Conservation (phyloP, 2,329 filamentous ascomycete genomes). For the Aspergillus caelatus region DNA sequence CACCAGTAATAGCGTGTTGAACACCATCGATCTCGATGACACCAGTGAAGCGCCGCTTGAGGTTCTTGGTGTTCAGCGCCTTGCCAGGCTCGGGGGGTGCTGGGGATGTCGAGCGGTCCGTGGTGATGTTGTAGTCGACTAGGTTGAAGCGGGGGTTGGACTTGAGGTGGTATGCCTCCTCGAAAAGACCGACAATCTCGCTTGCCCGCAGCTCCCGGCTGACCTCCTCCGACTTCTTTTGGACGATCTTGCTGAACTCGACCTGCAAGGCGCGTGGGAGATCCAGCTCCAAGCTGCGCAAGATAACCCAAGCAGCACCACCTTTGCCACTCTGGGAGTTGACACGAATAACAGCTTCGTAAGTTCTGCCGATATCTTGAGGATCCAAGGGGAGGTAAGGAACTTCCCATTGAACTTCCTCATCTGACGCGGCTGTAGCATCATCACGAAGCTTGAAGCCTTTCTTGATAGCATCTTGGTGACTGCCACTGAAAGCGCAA, state of each 20-base stretch:
- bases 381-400: slow-evolving; percentile 94
- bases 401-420: slow-evolving; percentile 76
- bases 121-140: slow-evolving; percentile 87
- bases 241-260: slow-evolving; percentile 85
- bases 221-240: slow-evolving; percentile 75
- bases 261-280: slow-evolving; percentile 90
- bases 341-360: slow-evolving; percentile 96
- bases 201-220: slow-evolving; percentile 80
- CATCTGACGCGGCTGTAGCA: slow-evolving; percentile 55
- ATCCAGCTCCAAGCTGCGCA: slow-evolving; percentile 85
- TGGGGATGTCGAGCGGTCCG: slow-evolving; percentile 78
- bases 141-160: slow-evolving; percentile 82
- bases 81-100: slow-evolving; percentile 68
- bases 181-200: slow-evolving; percentile 88
- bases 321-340: slow-evolving; percentile 97
- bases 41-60: slow-evolving; percentile 81
- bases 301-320: slow-evolving; percentile 91
- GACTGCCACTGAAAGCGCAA: slow-evolving; percentile 86
- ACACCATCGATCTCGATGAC: slow-evolving; percentile 79
- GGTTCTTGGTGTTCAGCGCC: slow-evolving; percentile 74
- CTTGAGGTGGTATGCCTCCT: slow-evolving; percentile 81
- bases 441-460: slow-evolving; percentile 69
- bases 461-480: slow-evolving; percentile 97
- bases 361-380: slow-evolving; percentile 90
- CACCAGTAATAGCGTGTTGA: slow-evolving; percentile 77